Conservation (phyloP, 2,329 filamentous ascomycete species). For the Aspergillus terreus region DNA sequence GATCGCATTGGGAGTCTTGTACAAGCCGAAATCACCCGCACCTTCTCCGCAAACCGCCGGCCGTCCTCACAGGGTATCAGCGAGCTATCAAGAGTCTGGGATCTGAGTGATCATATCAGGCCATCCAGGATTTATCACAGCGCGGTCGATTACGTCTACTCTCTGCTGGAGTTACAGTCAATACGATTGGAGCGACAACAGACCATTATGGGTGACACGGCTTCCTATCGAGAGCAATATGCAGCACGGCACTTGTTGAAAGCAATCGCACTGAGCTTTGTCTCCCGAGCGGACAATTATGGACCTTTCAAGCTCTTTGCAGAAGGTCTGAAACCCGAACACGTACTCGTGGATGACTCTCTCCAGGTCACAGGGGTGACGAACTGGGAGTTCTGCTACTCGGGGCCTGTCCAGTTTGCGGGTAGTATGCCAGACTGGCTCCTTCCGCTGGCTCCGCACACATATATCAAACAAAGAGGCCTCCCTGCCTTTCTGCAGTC, state of each 20-base stretch:
- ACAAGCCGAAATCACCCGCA: not conserved
- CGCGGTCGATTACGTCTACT: not conserved
- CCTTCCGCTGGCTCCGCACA: slow-evolving; percentile 7
- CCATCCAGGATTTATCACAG: not conserved
- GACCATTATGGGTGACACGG: not conserved
- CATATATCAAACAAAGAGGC: not conserved
- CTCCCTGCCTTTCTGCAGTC: not conserved
- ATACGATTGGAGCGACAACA: not conserved
- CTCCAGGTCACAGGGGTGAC: slow-evolving; percentile 17
- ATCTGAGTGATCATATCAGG: not conserved
- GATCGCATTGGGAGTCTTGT: not conserved
- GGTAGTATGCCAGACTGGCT: slow-evolving; percentile 10
- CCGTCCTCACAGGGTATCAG: not conserved
- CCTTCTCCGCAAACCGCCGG: not conserved
- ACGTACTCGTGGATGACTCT: slow-evolving; percentile 22
- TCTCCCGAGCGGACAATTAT: not conserved
- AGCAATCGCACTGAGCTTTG: not conserved
- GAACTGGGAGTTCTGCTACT: slow-evolving; percentile 30
- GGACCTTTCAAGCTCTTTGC: slow-evolving; percentile 23
- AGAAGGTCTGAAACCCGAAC: slow-evolving; percentile 26
- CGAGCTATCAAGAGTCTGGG: not conserved
- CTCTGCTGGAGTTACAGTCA: not conserved
- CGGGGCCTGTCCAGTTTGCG: slow-evolving; percentile 16
- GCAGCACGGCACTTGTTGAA: not conserved
- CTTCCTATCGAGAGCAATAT: not conserved